A percentile compares a stretch with the other conserved stretches of the same genome.
These are phyloP conservation scores for Salix viminalis DNA, from an alignment of 345 rosid genomes.

Conservation along the genomic window DNA sequence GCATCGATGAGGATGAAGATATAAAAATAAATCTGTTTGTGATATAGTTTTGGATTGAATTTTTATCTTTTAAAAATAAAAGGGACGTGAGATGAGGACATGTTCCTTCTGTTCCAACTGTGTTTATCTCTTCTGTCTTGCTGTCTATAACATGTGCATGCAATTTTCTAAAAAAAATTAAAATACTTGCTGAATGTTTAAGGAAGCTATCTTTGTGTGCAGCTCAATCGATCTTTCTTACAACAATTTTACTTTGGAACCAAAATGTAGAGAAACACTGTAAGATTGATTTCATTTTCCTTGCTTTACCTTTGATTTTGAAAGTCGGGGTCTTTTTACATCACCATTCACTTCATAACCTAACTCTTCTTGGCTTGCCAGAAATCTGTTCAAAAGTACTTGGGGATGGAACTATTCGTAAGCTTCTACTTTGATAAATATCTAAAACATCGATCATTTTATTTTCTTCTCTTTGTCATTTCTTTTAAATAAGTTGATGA, in stretches of 20 bases:
- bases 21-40: too few relatives aligned
- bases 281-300: neutral
- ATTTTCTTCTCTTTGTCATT: neutral
- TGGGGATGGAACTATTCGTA: neutral
- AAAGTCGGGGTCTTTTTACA: too few relatives aligned
- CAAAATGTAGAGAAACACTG: slow-evolving; percentile 4
- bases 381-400: slow-evolving; percentile 9
- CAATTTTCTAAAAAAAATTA: neutral
- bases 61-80: too few relatives aligned
- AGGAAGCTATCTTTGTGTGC: neutral
- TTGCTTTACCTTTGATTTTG: neutral
- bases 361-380: neutral
- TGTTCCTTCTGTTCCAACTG: too few relatives aligned
- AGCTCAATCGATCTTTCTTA: slow-evolving; percentile 12
- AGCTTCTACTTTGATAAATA: neutral
- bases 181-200: neutral
- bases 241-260: slow-evolving; percentile 4
- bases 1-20: too few relatives aligned
- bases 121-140: too few relatives aligned
- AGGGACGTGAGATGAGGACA: too few relatives aligned
- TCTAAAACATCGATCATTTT: neutral
- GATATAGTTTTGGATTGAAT: too few relatives aligned
- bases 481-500: neutral
- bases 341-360: too few relatives aligned
- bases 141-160: neutral